A percentile compares a stretch with the other conserved stretches of the same genome.
Conservation (phyloP, 257 asterid genomes). For the Paulownia fortunei region DNA sequence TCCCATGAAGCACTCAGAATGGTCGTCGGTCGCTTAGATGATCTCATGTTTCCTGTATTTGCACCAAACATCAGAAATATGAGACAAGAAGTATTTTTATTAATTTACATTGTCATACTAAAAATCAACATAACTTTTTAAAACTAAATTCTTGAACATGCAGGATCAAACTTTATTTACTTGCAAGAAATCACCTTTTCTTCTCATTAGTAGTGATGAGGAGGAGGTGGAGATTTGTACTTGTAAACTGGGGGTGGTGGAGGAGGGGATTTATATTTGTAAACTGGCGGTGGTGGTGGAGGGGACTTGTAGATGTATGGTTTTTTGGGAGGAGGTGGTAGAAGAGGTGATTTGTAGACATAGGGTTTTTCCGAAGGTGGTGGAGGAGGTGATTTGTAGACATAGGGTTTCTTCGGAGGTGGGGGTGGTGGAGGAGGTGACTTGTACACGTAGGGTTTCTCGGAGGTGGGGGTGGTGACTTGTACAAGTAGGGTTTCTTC, state of each 20-base stretch:
- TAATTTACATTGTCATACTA: not conserved
- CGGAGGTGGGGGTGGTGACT: slow-evolving; percentile 24
- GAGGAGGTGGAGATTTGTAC: slow-evolving; percentile 26
- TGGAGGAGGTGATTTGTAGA: not conserved
- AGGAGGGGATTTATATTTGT: not conserved
- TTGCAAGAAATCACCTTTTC: slow-evolving; percentile 13
- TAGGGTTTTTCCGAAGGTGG: not conserved
- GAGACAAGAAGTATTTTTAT: not conserved
- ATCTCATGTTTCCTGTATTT: slow-evolving; percentile 12
- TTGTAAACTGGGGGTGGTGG: slow-evolving; percentile 7
- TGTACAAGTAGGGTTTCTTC: not conserved
- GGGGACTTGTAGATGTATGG: not conserved
- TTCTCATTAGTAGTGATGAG: slow-evolving; percentile 22
- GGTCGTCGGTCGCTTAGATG: not conserved
- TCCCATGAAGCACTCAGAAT: slow-evolving; percentile 4
- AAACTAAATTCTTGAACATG: not conserved
- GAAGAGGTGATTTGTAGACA: not conserved
- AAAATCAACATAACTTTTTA: not conserved
- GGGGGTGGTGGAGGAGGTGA: slow-evolving; percentile 23
- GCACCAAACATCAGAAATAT: not conserved
- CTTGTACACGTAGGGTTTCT: slow-evolving; percentile 22
- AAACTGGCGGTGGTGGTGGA: not conserved
- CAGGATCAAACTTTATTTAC: not conserved
- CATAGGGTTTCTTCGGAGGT: not conserved
- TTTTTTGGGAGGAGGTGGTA: not conserved